A percentile compares a stretch with the other conserved stretches of the same genome.
Evolutionary conservation across 345 rosid genomes (phyloP).

Genomic region (Hibiscus trionum): DNA sequence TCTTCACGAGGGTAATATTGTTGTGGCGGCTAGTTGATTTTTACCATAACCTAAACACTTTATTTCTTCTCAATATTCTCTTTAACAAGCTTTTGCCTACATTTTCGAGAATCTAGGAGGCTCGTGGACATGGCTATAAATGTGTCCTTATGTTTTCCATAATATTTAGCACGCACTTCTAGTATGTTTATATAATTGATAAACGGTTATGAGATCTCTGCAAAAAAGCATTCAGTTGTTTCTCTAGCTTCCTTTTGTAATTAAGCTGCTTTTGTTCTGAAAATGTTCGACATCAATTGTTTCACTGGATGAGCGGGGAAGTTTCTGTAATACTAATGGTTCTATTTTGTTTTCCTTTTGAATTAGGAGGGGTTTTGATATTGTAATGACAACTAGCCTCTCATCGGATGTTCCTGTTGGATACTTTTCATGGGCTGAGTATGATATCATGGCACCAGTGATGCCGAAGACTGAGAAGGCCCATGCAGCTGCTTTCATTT

Average conservation of each 20-base stretch:
- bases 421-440: conserved; percentile 97
- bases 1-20: too few relatives aligned
- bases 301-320: neutral
- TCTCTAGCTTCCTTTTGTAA: neutral
- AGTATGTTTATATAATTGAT: neutral
- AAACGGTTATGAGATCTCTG: neutral
- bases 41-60: too few relatives aligned
- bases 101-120: neutral
- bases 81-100: neutral
- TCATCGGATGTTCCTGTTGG: conserved; percentile 99
- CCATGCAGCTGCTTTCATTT: conserved; percentile 92
- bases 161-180: neutral
- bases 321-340: neutral
- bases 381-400: conserved; percentile 96
- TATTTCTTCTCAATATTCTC: neutral
- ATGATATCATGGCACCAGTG: conserved; percentile 89
- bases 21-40: too few relatives aligned
- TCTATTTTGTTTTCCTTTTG: conserved; percentile 9
- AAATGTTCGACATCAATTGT: neutral
- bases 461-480: conserved; percentile 77
- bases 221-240: neutral
- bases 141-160: neutral
- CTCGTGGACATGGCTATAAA: neutral
- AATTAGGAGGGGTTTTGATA: conserved; percentile 59
- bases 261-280: neutral